Evolutionary conservation across 768 basidiomycete species (phyloP).

Genomic region (Rhizopogon salebrosus): DNA sequence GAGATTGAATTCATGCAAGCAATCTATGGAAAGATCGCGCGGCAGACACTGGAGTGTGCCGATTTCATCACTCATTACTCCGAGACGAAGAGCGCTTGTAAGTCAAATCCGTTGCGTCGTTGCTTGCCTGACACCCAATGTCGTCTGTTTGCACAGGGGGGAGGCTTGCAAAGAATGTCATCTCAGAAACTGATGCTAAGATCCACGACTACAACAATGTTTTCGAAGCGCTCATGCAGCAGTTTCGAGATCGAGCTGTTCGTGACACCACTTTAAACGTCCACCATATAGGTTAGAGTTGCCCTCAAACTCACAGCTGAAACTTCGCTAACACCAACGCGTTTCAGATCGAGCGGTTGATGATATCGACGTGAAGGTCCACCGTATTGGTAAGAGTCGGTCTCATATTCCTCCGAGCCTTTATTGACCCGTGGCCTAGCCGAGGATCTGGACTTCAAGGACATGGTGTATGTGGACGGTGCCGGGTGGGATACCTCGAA

Average conservation of each 20-base stretch:
- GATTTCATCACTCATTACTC: slow-evolving; percentile 24
- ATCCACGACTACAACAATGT: neutral
- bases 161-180: neutral
- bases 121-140: no score
- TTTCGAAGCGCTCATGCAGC: neutral
- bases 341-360: neutral
- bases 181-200: neutral
- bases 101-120: neutral
- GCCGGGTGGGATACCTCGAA: slow-evolving; percentile 6
- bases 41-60: slow-evolving; percentile 21
- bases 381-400: neutral
- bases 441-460: neutral
- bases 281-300: neutral
- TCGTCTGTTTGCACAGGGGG: no score
- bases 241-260: neutral
- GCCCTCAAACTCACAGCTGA: no score
- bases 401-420: neutral
- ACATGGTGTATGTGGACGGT: neutral
- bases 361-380: neutral
- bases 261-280: neutral
- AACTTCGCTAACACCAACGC: no score
- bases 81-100: slow-evolving; percentile 16
- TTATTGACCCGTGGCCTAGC: neutral
- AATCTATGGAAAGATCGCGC: neutral
- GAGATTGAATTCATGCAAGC: neutral